Evolutionary conservation across 139 green algal species (phyloP).

Genomic region (Mychonastes homosphaera): DNA sequence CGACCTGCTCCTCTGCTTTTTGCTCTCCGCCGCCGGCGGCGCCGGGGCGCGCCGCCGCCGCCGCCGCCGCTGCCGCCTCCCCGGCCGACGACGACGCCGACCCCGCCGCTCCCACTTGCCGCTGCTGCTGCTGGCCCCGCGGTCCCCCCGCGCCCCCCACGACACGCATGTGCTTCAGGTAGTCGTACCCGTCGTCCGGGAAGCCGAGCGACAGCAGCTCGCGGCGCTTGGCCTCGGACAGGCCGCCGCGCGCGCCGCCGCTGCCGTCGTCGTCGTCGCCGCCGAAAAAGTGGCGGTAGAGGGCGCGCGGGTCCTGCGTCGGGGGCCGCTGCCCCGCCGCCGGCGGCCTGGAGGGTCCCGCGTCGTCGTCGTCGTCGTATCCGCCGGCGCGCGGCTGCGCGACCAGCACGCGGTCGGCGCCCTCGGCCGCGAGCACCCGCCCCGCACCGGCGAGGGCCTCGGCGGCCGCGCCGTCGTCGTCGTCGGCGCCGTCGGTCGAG

Average conservation of each 20-base stretch:
- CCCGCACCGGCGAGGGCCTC: too few species aligned
- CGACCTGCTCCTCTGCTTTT: slow-evolving; percentile 5
- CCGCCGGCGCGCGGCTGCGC: slow-evolving; percentile 23
- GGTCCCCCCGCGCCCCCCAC: slow-evolving; percentile 5
- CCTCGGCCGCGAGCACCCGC: too few species aligned
- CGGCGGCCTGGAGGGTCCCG: slow-evolving; percentile 3
- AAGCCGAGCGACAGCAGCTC: slow-evolving; percentile 76
- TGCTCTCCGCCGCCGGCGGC: neutral
- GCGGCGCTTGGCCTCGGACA: slow-evolving; percentile 36
- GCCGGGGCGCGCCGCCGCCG: neutral
- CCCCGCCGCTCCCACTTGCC: neutral
- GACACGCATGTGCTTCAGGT: slow-evolving; percentile 68
- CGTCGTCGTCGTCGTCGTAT: neutral
- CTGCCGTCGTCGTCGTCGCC: slow-evolving; percentile 6
- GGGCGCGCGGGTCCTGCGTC: slow-evolving; percentile 11
- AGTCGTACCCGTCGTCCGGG: slow-evolving; percentile 95
- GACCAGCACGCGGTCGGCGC: slow-evolving; percentile 19
- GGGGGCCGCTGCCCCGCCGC: neutral
- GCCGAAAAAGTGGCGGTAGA: slow-evolving; percentile 14
- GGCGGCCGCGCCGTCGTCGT: slow-evolving; percentile 20
- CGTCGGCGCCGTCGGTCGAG: slow-evolving; percentile 29
- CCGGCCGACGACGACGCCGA: neutral
- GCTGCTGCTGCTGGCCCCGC: neutral
- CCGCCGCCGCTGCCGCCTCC: neutral
- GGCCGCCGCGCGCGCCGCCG: neutral